These are phyloP conservation scores for Microthyrium microscopicum DNA, from an alignment of 2,329 filamentous ascomycete genomes.

Conservation along the genomic window DNA sequence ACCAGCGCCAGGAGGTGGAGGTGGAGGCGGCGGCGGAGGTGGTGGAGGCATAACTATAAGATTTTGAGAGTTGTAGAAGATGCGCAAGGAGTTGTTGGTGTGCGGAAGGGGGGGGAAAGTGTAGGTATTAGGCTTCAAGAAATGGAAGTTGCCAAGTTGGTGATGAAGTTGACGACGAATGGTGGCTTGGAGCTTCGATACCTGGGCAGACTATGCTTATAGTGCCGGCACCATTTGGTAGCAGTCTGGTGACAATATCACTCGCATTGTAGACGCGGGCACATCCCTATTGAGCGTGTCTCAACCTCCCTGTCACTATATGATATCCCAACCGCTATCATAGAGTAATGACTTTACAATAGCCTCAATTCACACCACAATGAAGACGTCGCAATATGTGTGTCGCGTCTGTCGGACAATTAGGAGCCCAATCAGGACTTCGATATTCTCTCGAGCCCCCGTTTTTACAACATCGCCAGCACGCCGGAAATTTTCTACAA, in stretches of 20 bases:
- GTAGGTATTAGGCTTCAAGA: not conserved
- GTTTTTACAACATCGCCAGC: too few relatives aligned
- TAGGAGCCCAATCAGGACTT: too few relatives aligned
- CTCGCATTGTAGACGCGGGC: not conserved
- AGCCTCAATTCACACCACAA: too few relatives aligned
- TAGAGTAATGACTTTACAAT: too few relatives aligned
- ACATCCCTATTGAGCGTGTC: not conserved
- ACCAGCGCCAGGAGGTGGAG: slow-evolving; percentile 46
- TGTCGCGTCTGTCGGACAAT: too few relatives aligned
- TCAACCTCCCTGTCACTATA: not conserved
- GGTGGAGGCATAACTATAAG: slow-evolving; percentile 9
- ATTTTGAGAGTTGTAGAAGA: not conserved
- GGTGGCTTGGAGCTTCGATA: not conserved
- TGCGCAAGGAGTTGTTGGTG: not conserved
- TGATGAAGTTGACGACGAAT: not conserved
- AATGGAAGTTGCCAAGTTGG: not conserved
- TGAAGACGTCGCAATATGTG: too few relatives aligned
- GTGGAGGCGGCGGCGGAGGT: slow-evolving; percentile 49
- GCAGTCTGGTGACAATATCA: too few relatives aligned
- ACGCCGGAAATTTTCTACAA: too few relatives aligned
- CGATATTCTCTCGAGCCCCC: too few relatives aligned
- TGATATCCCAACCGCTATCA: not conserved
- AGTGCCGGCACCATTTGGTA: too few relatives aligned
- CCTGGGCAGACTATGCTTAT: too few relatives aligned
- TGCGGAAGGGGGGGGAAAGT: not conserved